Evolutionary conservation across 345 rosid genomes (phyloP).

Genomic region (Lenwebbia sp.): DNA sequence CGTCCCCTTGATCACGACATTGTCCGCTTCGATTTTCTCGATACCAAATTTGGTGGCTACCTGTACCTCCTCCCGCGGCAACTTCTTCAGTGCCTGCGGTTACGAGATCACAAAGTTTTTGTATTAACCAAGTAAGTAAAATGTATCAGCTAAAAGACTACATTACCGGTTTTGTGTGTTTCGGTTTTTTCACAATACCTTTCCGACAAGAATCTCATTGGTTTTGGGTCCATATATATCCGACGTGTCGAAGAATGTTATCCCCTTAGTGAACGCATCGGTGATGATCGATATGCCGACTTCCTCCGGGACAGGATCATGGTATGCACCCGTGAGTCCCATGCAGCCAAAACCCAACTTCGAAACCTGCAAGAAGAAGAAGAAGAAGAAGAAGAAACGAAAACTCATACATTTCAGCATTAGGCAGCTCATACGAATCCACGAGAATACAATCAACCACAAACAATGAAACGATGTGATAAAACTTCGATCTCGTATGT

Average conservation of each 20-base stretch:
- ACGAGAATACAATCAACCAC: neutral
- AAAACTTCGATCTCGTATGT: too few relatives aligned
- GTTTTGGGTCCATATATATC: neutral
- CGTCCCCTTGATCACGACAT: neutral
- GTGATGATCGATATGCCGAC: neutral
- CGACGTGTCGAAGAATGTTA: conserved; percentile 6
- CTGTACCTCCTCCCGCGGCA: conserved; percentile 17
- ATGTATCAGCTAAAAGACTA: too few relatives aligned
- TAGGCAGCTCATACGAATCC: neutral
- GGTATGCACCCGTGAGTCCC: neutral
- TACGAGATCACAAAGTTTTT: too few relatives aligned
- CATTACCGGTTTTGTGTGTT: neutral
- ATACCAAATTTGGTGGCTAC: conserved; percentile 19
- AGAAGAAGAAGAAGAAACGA: neutral
- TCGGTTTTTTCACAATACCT: neutral
- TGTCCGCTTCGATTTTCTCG: neutral
- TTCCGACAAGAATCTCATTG: conserved; percentile 3
- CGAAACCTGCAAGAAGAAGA: neutral
- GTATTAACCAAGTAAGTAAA: neutral
- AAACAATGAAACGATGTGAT: neutral
- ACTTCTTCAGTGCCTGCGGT: conserved; percentile 11
- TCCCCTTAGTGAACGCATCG: neutral
- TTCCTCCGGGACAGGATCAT: conserved; percentile 1
- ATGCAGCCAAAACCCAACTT: conserved; percentile 5
- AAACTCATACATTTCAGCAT: neutral